These are phyloP conservation scores for maize (Zea mays) DNA, from an alignment of 176 grass and related monocot species.

Conservation along the genomic window Zm-B73-REFERENCE-NAM-5.0 NC_050096.1:258173501-258174000, in stretches of 20 bases:
- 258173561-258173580: background rate
- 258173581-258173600: background rate
- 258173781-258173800: background rate
- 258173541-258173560: slow-evolving; percentile 46
- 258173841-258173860: too few species aligned
- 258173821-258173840: background rate
- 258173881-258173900: slow-evolving; percentile 32
- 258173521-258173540: slow-evolving; percentile 21
- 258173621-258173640: slow-evolving; percentile 32
- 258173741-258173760: background rate
- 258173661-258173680: background rate
- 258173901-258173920: background rate
- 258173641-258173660: slow-evolving; percentile 11
- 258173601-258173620: slow-evolving; percentile 28
- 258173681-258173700: background rate
- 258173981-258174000: slow-evolving; percentile 23
- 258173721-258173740: background rate
- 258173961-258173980: slow-evolving; percentile 64
- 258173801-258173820: background rate
- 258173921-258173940: slow-evolving; percentile 59
- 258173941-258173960: slow-evolving; percentile 70
- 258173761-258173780: background rate
- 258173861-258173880: background rate
- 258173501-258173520: background rate
- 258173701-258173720: background rate